These are phyloP conservation scores for Candida boleticola DNA, from an alignment of 805 yeast species.

Conservation along the genomic window DNA sequence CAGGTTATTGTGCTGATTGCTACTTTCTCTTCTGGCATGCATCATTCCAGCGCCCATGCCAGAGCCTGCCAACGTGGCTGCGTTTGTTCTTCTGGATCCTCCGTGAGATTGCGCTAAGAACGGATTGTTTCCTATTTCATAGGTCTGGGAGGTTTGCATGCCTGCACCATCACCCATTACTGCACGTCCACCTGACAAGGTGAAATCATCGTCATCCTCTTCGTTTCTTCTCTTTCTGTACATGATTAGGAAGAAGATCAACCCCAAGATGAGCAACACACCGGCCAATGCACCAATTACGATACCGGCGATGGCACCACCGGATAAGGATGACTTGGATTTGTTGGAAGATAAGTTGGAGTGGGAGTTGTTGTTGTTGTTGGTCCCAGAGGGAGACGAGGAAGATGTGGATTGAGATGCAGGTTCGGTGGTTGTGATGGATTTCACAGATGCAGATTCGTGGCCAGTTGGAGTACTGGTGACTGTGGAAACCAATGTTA, in stretches of 20 bases:
- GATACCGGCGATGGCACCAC: constrained; percentile 42
- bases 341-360: not conserved
- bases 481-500: constrained; percentile 8
- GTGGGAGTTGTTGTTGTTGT: constrained; percentile 8
- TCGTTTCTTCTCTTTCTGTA: constrained; percentile 41
- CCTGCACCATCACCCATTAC: not conserved
- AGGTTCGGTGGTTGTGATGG: constrained; percentile 3
- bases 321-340: constrained; percentile 21
- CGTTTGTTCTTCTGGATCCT: constrained; percentile 7
- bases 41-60: not conserved
- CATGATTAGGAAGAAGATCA: constrained; percentile 40
- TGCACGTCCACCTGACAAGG: constrained; percentile 24
- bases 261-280: constrained; percentile 29
- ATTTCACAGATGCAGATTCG: constrained; percentile 9
- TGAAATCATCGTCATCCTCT: constrained; percentile 43
- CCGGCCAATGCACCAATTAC: constrained; percentile 44
- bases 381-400: constrained; percentile 14
- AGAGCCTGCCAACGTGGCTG: constrained; percentile 10
- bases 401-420: constrained; percentile 11
- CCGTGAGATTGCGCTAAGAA: constrained; percentile 17
- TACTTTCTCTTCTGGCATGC: not conserved
- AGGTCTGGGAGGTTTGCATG: constrained; percentile 4
- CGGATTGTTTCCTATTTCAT: constrained; percentile 19
- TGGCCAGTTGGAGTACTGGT: constrained; percentile 5
- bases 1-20: constrained; percentile 9